Conservation (phyloP, 177 flowering plant genomes). For the Vitis hybrid region DNA sequence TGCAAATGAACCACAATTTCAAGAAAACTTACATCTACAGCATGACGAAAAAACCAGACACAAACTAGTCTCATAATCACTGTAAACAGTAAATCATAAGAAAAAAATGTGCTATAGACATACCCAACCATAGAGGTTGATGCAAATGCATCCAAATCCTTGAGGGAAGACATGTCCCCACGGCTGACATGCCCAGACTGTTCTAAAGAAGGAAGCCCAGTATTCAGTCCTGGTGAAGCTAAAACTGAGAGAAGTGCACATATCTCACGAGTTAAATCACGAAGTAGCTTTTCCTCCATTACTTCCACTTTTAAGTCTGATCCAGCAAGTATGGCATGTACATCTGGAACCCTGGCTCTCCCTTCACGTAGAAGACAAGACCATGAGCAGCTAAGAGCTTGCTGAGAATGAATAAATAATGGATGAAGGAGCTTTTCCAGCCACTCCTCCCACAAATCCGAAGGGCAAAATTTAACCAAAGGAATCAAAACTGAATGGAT, state of each 20-base stretch:
- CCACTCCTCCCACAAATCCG: constrained; percentile 79
- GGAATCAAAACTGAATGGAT: constrained; percentile 70
- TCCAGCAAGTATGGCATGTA: constrained; percentile 43
- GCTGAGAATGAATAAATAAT: constrained; percentile 61
- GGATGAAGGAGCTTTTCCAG: constrained; percentile 76
- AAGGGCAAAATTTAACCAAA: constrained; percentile 75
- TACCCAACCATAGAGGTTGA: constrained; percentile 81
- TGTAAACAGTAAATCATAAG: not conserved
- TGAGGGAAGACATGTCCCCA: constrained; percentile 51
- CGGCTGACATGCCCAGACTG: constrained; percentile 62
- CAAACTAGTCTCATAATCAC: not conserved
- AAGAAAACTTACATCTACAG: constrained; percentile 1
- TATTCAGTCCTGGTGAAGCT: constrained; percentile 75
- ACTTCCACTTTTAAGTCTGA: constrained; percentile 88
- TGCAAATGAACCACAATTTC: constrained; percentile 35
- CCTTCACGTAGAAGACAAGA: constrained; percentile 80
- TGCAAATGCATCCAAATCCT: constrained; percentile 64
- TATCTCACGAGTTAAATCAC: constrained; percentile 85
- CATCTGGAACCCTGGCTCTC: constrained; percentile 89
- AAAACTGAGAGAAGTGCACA: constrained; percentile 70
- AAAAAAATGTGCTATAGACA: constrained; percentile 15
- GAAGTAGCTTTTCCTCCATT: constrained; percentile 92
- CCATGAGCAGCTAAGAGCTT: constrained; percentile 83
- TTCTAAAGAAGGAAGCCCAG: constrained; percentile 73
- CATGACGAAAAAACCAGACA: not conserved